Evolutionary conservation across 352 stramenopile species (phyloP).

Genomic region (Nothophytophthora sp.): DNA sequence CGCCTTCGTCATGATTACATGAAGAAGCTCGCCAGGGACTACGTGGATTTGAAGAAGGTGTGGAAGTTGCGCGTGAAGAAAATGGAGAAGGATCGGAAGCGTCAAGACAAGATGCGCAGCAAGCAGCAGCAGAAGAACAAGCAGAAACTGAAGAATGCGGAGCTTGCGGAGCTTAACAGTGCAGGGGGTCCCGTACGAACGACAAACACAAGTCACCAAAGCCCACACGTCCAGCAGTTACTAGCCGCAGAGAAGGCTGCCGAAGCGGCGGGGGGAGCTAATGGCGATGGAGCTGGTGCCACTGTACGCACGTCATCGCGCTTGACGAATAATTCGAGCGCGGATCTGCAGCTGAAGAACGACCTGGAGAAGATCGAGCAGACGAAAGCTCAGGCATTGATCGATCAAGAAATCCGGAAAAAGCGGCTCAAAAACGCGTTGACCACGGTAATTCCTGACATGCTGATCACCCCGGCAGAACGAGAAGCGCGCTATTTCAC

Average conservation of each 20-base stretch:
- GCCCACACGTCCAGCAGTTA: conserved; percentile 37
- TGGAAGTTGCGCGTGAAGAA: conserved; percentile 88
- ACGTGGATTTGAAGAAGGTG: conserved; percentile 76
- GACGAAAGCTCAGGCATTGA: conserved; percentile 65
- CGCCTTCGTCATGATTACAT: conserved; percentile 63
- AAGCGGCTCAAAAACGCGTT: conserved; percentile 85
- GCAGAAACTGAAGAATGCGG: conserved; percentile 26
- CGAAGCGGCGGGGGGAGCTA: conserved; percentile 13
- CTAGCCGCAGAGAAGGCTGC: conserved; percentile 37
- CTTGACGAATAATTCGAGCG: conserved; percentile 86
- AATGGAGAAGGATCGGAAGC: conserved; percentile 87
- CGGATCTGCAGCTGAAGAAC: conserved; percentile 64
- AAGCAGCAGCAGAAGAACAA: conserved; percentile 73
- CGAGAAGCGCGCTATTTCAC: conserved; percentile 54
- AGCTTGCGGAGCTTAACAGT: no score
- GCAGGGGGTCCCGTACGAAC: conserved; percentile 30
- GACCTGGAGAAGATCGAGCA: conserved; percentile 87
- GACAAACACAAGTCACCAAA: conserved; percentile 43
- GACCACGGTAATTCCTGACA: conserved; percentile 83
- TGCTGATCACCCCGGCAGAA: conserved; percentile 70
- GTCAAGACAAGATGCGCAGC: conserved; percentile 74
- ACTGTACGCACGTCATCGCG: conserved; percentile 79
- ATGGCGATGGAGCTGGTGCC: conserved; percentile 16
- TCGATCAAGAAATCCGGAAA: conserved; percentile 83
- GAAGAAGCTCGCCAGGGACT: conserved; percentile 75